Evolutionary conservation across 2,329 filamentous ascomycete genomes (phyloP).

Genomic region (Blastomyces emzantsi): DNA sequence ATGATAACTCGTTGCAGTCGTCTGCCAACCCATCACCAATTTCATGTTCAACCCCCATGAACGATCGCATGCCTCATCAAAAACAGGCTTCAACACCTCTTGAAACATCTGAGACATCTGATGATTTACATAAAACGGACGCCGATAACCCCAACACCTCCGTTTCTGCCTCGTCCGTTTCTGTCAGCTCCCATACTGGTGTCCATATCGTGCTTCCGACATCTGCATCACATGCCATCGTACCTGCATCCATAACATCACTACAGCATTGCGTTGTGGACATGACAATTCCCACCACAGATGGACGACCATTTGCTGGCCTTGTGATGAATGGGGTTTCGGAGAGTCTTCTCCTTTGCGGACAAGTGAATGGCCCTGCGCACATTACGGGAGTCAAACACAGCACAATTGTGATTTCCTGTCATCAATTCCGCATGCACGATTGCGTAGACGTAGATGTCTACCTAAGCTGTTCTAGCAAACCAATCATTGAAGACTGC

Average conservation of each 20-base stretch:
- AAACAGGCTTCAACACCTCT: neutral
- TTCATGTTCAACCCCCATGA: slow-evolving; percentile 30
- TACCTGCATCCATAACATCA: slow-evolving; percentile 63
- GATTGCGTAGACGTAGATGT: slow-evolving; percentile 72
- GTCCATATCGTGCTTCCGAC: slow-evolving; percentile 68
- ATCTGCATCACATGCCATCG: slow-evolving; percentile 60
- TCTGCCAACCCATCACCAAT: slow-evolving; percentile 29
- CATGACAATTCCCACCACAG: slow-evolving; percentile 56
- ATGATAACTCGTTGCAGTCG: slow-evolving; percentile 33
- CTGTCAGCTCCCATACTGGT: slow-evolving; percentile 57
- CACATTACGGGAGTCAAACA: slow-evolving; percentile 70
- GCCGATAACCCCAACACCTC: neutral
- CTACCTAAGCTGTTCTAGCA: slow-evolving; percentile 70
- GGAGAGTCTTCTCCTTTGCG: slow-evolving; percentile 65
- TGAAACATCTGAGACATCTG: neutral
- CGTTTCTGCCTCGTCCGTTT: slow-evolving; percentile 43
- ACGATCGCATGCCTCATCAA: slow-evolving; percentile 26
- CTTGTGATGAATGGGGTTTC: slow-evolving; percentile 60
- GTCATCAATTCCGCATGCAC: slow-evolving; percentile 89
- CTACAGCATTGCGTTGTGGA: slow-evolving; percentile 67
- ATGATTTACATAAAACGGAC: neutral
- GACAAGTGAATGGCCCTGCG: slow-evolving; percentile 66
- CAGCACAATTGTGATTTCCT: slow-evolving; percentile 67
- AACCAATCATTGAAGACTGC: slow-evolving; percentile 93
- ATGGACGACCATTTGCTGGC: slow-evolving; percentile 59